Evolutionary conservation across 2,329 filamentous ascomycete genomes (phyloP).

Genomic region (Coniochaeta sp.): DNA sequence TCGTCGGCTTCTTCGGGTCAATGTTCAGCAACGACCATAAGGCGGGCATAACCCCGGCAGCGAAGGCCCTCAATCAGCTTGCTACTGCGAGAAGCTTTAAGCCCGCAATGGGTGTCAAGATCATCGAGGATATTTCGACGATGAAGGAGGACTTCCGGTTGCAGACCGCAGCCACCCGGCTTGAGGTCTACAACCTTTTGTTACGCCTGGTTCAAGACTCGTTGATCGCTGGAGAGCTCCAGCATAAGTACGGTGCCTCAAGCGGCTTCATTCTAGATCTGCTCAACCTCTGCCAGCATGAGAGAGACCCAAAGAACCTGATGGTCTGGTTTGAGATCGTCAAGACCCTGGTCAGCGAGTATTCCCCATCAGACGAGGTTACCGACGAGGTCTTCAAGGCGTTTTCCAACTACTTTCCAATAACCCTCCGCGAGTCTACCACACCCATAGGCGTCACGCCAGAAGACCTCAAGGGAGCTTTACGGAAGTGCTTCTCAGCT

Average conservation of each 20-base stretch:
- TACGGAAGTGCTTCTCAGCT: constrained; percentile 47
- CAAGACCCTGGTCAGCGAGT: constrained; percentile 34
- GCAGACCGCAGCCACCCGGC: constrained; percentile 42
- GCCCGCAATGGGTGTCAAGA: constrained; percentile 36
- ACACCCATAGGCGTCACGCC: constrained; percentile 43
- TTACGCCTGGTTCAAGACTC: constrained; percentile 33
- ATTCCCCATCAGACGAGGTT: constrained; percentile 35
- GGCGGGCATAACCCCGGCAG: constrained; percentile 47
- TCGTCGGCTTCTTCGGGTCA: constrained; percentile 45
- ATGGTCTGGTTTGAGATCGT: constrained; percentile 50
- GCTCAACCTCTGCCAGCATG: constrained; percentile 42
- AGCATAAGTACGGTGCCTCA: constrained; percentile 33
- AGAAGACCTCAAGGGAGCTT: constrained; percentile 44
- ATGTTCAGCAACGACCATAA: constrained; percentile 54
- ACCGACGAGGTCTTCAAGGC: constrained; percentile 43
- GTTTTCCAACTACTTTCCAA: constrained; percentile 55
- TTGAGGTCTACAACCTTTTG: constrained; percentile 44
- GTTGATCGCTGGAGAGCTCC: constrained; percentile 33
- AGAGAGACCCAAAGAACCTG: constrained; percentile 50
- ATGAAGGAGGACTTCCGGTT: constrained; percentile 50
- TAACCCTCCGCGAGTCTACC: constrained; percentile 45
- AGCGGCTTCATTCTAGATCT: constrained; percentile 41
- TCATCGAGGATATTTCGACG: constrained; percentile 40
- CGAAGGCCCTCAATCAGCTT: constrained; percentile 43
- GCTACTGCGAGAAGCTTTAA: constrained; percentile 39